Base-by-base conservation (phyloP, 73 alveolate genomes). In the Stentor coeruleus region DNA sequence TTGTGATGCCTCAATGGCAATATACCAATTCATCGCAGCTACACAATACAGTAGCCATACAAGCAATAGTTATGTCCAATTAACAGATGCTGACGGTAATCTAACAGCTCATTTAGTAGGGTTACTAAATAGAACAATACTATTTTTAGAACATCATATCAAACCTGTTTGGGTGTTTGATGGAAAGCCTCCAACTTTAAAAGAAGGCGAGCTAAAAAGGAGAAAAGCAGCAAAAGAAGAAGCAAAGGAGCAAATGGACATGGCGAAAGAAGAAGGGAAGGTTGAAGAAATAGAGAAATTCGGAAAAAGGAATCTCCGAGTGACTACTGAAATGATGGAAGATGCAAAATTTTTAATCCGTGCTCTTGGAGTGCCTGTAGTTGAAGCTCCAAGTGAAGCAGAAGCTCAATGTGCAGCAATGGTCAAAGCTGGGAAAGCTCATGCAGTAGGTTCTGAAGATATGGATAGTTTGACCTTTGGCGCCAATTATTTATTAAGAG, bases 151-250 rank as follows among this genome's bases (percentile, higher is more conserved):
- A 82, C 88, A 95, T 81, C 99, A 99, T 3, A 87, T 97, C 0
- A 88, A 96, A 82, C 99, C 99, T 3, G 88, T 93, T 38, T 97
- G 99, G 99, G 99, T 97, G 2, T 97, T 97, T 77, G 99, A 97
- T 86, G 99, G 99, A 0, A 94, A 92, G 82, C 99, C 99, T 3
- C 99, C 99, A 0, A 91, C 82, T 39, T 92, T 97, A 74, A 97
- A 97, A 84, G 35, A 87, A 39, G 93, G 92, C 57, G 96, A 79
- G 77, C 74, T 93, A 30, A 85, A 88, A 26, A 92, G 87, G 72
- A 93, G 98, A 88, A 83, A 93, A 82, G 88, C 86, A 82, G 81
- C 81, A 38, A 95, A 95, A 76, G 93, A 89, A 26, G 92, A 91
- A 59, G 99, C 97, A 3, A 94, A 89, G 76, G 90, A 58, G 59